Percentiles rank a stretch among this genome's conserved stretches.
Conservation (phyloP, 352 stramenopile species). For the Salisapilia sapeloensis region DNA sequence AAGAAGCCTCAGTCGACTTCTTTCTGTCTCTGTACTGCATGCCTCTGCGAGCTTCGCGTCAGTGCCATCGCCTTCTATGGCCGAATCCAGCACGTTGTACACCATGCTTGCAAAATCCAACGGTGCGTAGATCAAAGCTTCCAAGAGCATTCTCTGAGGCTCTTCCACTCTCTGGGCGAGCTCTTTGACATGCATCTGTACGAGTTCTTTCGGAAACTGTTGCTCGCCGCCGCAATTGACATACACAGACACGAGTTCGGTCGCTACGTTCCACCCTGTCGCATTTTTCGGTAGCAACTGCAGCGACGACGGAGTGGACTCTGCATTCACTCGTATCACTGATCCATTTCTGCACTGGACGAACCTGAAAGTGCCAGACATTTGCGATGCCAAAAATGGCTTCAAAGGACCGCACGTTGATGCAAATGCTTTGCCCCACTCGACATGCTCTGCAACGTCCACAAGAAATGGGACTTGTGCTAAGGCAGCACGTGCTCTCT, state of each 20-base stretch:
- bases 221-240: conserved; percentile 25
- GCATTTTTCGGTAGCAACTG: conserved; percentile 6
- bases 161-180: conserved; percentile 7
- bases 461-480: conserved; percentile 38
- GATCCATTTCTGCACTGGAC: no score
- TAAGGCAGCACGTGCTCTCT: no score
- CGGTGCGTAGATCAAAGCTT: conserved; percentile 31
- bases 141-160: conserved; percentile 15
- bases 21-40: conserved; percentile 2
- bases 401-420: no score
- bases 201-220: conserved; percentile 48
- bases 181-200: conserved; percentile 37
- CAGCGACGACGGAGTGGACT: conserved; percentile 28
- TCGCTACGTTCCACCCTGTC: conserved; percentile 15
- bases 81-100: conserved; percentile 14
- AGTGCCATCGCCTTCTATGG: not conserved
- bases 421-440: no score
- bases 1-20: conserved; percentile 3
- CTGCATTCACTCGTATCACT: conserved; percentile 39
- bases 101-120: conserved; percentile 34
- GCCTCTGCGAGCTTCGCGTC: not conserved
- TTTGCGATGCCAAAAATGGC: no score
- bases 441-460: conserved; percentile 33
- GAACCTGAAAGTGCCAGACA: no score
- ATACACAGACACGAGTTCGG: conserved; percentile 44